phyloP scores from a whole-genome alignment of 306 rosid species.

The Quercus bicolor region DNA sequence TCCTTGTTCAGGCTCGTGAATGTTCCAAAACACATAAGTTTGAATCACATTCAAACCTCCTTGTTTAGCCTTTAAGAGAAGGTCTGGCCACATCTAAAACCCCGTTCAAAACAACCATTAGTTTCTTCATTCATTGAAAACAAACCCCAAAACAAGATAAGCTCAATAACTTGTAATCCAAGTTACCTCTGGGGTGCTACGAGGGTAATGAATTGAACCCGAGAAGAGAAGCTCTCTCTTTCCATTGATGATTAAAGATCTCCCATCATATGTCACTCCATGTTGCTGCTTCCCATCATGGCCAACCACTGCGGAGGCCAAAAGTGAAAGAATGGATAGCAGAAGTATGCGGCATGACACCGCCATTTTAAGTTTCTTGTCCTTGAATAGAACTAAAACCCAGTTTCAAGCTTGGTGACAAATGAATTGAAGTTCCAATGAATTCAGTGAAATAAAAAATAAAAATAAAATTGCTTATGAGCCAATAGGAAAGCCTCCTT shows the following conservation, averaged over 20 bases:
- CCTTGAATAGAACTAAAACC: neutral
- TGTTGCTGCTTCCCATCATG: neutral
- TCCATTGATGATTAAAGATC: slow-evolving; percentile 59
- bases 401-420: neutral
- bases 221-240: slow-evolving; percentile 65
- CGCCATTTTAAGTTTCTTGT: neutral
- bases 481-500: slow-evolving; percentile 17
- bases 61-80: slow-evolving; percentile 54
- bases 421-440: neutral
- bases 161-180: neutral
- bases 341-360: neutral
- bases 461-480: neutral
- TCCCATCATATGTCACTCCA: slow-evolving; percentile 66
- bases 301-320: slow-evolving; percentile 14
- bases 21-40: slow-evolving; percentile 92
- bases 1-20: slow-evolving; percentile 74
- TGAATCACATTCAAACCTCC: slow-evolving; percentile 87
- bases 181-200: slow-evolving; percentile 67
- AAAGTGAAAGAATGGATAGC: slow-evolving; percentile 15
- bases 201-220: slow-evolving; percentile 82
- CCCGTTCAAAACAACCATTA: neutral
- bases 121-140: neutral
- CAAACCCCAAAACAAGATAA: neutral
- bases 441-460: neutral
- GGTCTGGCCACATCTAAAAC: slow-evolving; percentile 76